Evolutionary conservation across 768 basidiomycete species (phyloP), one percentile per base, ranked within the genome.

Genomic region (Tricholoma bakamatsutake): DNA sequence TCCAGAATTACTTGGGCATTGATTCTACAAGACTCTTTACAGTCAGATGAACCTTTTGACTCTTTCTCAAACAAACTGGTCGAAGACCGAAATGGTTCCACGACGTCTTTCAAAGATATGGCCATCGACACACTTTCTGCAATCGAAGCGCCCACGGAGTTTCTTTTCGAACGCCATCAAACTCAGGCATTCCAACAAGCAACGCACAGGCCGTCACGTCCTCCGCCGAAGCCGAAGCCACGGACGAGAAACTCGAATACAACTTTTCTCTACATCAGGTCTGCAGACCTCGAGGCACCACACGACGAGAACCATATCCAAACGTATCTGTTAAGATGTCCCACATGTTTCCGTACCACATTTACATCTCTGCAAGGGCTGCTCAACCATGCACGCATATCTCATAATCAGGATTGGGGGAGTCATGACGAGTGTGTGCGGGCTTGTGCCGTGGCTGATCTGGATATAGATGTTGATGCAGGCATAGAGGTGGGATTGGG

Each of bases 371-470:
- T 81, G 1, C 81, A 82, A 64, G 81, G 80, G 4, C 71, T 82
- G 13, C 71, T 80, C 28, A 81, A 81, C 61, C 81, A 82, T 56
- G 79, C 76, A 30, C 76, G 81, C 11, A 72, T 80, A 31, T 68
- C 72, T 5, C 81, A 82, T 62, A 66, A 61, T 39, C 67, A 76
- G 30, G 79, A 77, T 57, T 82, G 79, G 78, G 79, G 76, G 10
- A 78, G 76, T 8, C 81, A 82, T 54, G 81, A 82, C 40, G 79
- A 79, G 49, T 82, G 80, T 56, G 76, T 81, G 5, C 70, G 73
- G 43, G 76, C 77, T 4, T 81, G 81, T 65, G 76, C 79, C 6
- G 69, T 74, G 13, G 59, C 68, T 5, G 76, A 77, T 51, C 66
- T 73, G 42, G 64, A 70, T 43, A 51, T 78, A n/a, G 71, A 79